Evolutionary conservation across 2,329 filamentous ascomycete genomes (phyloP), one percentile per base, ranked within the genome.

Genomic region (Trichoderma arundinaceum): DNA sequence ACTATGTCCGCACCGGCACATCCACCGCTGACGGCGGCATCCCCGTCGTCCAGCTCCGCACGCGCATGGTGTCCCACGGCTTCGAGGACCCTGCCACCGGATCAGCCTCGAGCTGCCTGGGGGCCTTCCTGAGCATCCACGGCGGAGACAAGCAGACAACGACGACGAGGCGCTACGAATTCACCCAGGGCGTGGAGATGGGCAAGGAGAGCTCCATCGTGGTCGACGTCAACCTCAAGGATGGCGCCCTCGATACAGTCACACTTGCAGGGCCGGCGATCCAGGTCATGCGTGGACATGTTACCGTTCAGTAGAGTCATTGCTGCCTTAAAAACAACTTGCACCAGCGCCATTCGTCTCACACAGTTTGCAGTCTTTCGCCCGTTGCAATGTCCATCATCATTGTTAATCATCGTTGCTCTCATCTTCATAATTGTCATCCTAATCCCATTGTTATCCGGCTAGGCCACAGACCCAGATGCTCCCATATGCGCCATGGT

Each of bases 181-280:
- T 90, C 68, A 84, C 84, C 66, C 88, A 91, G 77, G 89, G 88
- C 0, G 86, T 90, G 9, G 88, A 91, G 76, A 90, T 90, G 84
- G 88, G 87, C 6, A 77, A 87, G 69, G 77, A 77, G 74, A 87
- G 84, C 71, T 77, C 82, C 56, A 86, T 86, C 54, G 71, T 74
- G 44, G 80, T 86, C 41, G 78, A 83, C 64, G 78, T 84, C n/a
- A 69, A 66, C 41, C 60, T 75, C 43, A 74, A 75, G 53, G 74
- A 72, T 64, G 69, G 71, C 22, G 67, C 72, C 44, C 72, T 79
- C 46, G 69, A 73, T 43, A 67, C 67, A 8, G 74, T 78, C 35
- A 72, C 71, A 43, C 71, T 79, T 54, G 74, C 74, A 8, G 77
- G 77, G 9, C 73, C 76, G 8, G 77, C 77, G 33, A 71, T 72